Evolutionary conservation across 352 stramenopile species (phyloP).

Genomic region (Aphanomyces cochlioides): DNA sequence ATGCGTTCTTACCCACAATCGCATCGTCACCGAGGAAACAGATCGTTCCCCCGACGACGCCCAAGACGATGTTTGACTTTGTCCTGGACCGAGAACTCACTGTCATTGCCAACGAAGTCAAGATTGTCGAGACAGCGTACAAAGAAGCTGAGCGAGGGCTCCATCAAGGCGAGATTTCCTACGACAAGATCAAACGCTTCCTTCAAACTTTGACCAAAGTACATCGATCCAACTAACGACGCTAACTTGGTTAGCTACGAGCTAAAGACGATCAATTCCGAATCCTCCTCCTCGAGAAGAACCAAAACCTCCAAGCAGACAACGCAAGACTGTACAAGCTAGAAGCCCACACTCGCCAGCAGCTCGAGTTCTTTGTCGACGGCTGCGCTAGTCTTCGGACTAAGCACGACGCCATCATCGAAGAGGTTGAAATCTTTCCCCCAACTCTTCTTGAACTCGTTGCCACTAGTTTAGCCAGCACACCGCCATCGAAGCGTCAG

Average conservation of each 20-base stretch:
- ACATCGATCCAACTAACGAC: not conserved
- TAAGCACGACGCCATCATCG: conserved; percentile 61
- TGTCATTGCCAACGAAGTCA: conserved; percentile 40
- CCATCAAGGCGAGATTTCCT: conserved; percentile 54
- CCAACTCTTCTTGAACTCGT: not conserved
- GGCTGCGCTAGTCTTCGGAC: conserved; percentile 62
- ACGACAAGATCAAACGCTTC: conserved; percentile 76
- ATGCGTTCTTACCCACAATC: conserved; percentile 57
- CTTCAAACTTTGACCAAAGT: conserved; percentile 49
- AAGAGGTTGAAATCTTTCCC: conserved; percentile 28
- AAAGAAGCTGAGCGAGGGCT: conserved; percentile 55
- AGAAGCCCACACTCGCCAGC: conserved; percentile 54
- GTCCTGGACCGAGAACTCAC: conserved; percentile 52
- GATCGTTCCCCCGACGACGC: not conserved
- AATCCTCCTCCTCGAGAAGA: conserved; percentile 52
- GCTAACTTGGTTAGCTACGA: conserved; percentile 35
- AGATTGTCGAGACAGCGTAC: conserved; percentile 51
- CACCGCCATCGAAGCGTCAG: conserved; percentile 58
- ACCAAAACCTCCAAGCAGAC: conserved; percentile 42
- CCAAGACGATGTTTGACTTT: conserved; percentile 28
- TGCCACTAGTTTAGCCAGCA: conserved; percentile 34
- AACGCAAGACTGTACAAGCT: conserved; percentile 57
- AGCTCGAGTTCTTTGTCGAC: conserved; percentile 77
- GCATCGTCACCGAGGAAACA: conserved; percentile 16
- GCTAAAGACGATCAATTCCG: conserved; percentile 58